phyloP scores from a whole-genome alignment of 2,329 filamentous ascomycete species.

The Tetracladium maxilliforme region DNA sequence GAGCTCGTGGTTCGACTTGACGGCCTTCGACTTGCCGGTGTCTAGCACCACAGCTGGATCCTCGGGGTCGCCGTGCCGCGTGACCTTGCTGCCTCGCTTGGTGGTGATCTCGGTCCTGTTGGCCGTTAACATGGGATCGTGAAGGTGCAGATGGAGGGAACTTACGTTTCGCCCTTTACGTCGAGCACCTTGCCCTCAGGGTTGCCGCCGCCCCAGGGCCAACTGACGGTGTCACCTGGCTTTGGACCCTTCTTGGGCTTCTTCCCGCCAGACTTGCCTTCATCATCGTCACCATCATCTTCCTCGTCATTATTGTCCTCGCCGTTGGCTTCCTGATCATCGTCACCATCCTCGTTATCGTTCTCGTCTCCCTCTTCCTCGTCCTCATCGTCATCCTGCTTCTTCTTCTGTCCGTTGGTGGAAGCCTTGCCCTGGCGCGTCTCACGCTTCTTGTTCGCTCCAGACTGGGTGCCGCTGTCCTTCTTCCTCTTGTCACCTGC shows the following conservation, averaged over 20 bases:
- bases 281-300: conserved; percentile 1
- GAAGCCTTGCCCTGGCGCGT: conserved; percentile 7
- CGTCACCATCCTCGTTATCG: conserved; percentile 3
- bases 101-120: conserved; percentile 21
- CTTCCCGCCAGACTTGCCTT: conserved; percentile 3
- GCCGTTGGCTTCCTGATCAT: conserved; percentile 14
- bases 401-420: conserved; percentile 4
- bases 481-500: conserved; percentile 17
- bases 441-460: conserved; percentile 8
- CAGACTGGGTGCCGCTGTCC: conserved; percentile 8
- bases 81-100: conserved; percentile 24
- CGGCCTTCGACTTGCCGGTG: conserved; percentile 24
- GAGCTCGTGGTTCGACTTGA: conserved; percentile 24
- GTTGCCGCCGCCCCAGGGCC: conserved; percentile 28
- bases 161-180: conserved; percentile 25
- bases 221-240: conserved; percentile 26
- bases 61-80: conserved; percentile 21
- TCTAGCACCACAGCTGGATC: conserved; percentile 28
- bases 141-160: not conserved
- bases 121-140: not conserved
- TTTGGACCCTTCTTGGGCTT: conserved; percentile 4
- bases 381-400: conserved; percentile 7
- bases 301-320: conserved; percentile 1
- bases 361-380: conserved; percentile 4
- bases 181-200: conserved; percentile 27